Evolutionary conservation across 805 yeast genomes (phyloP).

Genomic region (Metschnikowia drakensbergensis): DNA sequence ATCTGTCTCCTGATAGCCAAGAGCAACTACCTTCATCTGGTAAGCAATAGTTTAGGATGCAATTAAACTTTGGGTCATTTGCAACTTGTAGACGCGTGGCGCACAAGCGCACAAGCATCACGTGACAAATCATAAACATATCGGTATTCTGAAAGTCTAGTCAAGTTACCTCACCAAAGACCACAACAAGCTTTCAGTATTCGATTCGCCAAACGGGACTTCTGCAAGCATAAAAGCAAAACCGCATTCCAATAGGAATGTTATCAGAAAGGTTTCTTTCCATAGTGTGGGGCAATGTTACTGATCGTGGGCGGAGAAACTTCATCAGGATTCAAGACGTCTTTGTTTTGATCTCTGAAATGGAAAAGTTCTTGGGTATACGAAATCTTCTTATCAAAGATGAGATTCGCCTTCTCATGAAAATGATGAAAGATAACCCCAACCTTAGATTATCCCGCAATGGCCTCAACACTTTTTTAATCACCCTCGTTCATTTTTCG

Average conservation of each 20-base stretch:
- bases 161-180: neutral
- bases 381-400: slow-evolving; percentile 8
- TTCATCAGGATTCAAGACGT: slow-evolving; percentile 10
- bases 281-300: slow-evolving; percentile 13
- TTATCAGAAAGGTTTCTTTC: slow-evolving; percentile 4
- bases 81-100: slow-evolving; percentile 1
- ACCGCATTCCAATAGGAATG: neutral
- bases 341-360: slow-evolving; percentile 9
- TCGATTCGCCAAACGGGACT: neutral
- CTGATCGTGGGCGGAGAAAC: neutral
- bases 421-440: slow-evolving; percentile 10
- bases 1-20: no score
- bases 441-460: slow-evolving; percentile 11
- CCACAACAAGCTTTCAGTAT: neutral
- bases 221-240: no score
- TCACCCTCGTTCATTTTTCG: slow-evolving; percentile 12
- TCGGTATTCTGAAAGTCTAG: neutral
- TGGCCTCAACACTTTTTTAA: slow-evolving; percentile 15
- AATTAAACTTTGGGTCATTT: neutral
- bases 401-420: slow-evolving; percentile 10
- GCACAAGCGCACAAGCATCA: neutral
- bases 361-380: slow-evolving; percentile 12
- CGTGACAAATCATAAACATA: neutral
- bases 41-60: no score
- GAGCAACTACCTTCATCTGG: no score